Percentiles rank a stretch among this genome's conserved stretches.
phyloP scores from a whole-genome alignment of 1,139 yeast genomes.

The Suhomyces bolitotheri region DNA sequence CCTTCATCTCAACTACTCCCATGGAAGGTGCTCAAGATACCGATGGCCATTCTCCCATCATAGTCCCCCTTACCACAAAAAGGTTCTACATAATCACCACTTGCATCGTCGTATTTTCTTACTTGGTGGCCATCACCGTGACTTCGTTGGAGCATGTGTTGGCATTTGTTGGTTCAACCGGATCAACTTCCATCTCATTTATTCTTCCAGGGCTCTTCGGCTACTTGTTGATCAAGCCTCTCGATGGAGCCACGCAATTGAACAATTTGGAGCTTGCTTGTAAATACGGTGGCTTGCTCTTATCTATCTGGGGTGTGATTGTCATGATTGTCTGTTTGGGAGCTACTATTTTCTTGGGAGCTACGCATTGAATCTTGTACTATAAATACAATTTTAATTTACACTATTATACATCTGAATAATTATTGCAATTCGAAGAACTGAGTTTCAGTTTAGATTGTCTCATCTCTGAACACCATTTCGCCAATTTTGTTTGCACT shows the following conservation, averaged over 20 bases:
- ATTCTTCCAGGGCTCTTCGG: slow-evolving; percentile 92
- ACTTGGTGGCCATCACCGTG: slow-evolving; percentile 73
- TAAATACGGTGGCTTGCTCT: slow-evolving; percentile 58
- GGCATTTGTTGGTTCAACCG: slow-evolving; percentile 94
- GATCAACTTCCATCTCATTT: slow-evolving; percentile 90
- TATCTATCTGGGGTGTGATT: slow-evolving; percentile 71
- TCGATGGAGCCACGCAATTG: slow-evolving; percentile 35
- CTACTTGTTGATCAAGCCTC: slow-evolving; percentile 58
- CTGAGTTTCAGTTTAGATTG: too few relatives aligned
- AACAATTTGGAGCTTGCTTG: slow-evolving; percentile 43
- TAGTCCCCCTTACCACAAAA: slow-evolving; percentile 52
- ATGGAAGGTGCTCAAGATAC: slow-evolving; percentile 53
- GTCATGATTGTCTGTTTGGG: slow-evolving; percentile 80
- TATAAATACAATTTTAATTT: slow-evolving; percentile 4
- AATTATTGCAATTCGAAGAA: too few relatives aligned
- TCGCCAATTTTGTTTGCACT: not conserved
- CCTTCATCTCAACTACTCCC: slow-evolving; percentile 48
- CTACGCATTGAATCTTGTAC: slow-evolving; percentile 36
- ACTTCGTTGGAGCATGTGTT: slow-evolving; percentile 80
- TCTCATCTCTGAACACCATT: too few relatives aligned
- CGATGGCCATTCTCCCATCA: slow-evolving; percentile 51
- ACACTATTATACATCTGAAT: slow-evolving; percentile 6
- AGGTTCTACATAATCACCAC: slow-evolving; percentile 68
- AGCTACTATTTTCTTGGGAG: slow-evolving; percentile 69
- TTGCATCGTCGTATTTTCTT: slow-evolving; percentile 60